Evolutionary conservation across 2,329 filamentous ascomycete genomes (phyloP).

Genomic region (Talaromyces sp.): DNA sequence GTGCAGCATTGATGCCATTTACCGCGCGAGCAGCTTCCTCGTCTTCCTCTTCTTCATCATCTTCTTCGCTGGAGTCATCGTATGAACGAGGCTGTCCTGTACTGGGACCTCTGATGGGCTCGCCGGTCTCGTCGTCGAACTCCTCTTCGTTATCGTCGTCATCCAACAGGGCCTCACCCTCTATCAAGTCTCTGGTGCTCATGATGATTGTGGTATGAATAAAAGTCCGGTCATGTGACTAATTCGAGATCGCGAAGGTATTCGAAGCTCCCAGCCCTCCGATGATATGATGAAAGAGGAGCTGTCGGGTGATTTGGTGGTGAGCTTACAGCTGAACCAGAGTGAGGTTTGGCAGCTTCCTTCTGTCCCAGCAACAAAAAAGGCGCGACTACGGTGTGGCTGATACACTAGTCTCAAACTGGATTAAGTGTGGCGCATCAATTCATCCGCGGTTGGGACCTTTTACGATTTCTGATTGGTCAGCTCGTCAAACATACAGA

Average conservation of each 20-base stretch:
- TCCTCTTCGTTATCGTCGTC: conserved; percentile 82
- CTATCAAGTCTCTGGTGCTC: conserved; percentile 66
- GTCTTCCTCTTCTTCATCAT: conserved; percentile 88
- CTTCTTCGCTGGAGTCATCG: conserved; percentile 87
- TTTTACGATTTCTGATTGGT: neutral
- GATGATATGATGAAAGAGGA: neutral
- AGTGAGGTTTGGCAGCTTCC: neutral
- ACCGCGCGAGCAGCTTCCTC: conserved; percentile 78
- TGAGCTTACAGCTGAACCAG: neutral
- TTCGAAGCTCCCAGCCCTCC: neutral
- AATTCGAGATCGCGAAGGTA: neutral
- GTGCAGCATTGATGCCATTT: conserved; percentile 21
- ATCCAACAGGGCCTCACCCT: conserved; percentile 80
- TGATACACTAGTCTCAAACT: neutral
- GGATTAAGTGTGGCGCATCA: conserved; percentile 8
- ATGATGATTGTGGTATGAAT: conserved; percentile 38
- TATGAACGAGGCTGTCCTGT: conserved; percentile 43
- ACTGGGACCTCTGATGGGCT: conserved; percentile 45
- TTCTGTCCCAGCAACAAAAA: conserved; percentile 3
- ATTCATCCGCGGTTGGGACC: neutral
- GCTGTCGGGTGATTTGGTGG: neutral
- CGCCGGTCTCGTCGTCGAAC: conserved; percentile 70
- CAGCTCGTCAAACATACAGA: neutral
- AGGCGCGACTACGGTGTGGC: conserved; percentile 16
- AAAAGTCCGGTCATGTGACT: no score